phyloP scores from a whole-genome alignment of 2,329 filamentous ascomycete genomes.

The Paecilomyces fulvus region DNA sequence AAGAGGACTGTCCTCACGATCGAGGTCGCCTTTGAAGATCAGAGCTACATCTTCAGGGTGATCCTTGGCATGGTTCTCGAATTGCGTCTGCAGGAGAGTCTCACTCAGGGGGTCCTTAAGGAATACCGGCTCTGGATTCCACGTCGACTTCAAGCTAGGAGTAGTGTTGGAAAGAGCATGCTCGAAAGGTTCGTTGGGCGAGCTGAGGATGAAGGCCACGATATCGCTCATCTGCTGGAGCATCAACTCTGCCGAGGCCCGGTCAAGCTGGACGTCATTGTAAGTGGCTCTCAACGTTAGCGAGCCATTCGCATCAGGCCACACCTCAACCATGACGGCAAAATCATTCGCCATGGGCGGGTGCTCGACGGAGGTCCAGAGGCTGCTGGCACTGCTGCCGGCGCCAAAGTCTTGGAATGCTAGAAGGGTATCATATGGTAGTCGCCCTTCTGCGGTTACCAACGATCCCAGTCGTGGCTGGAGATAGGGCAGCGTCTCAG shows the following conservation, averaged over 20 bases:
- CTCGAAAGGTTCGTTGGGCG: conserved; percentile 14
- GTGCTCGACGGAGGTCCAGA: conserved; percentile 13
- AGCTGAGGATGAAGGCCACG: conserved; percentile 15
- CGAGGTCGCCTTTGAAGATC: conserved; percentile 20
- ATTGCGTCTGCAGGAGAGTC: conserved; percentile 17
- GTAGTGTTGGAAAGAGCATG: conserved; percentile 8
- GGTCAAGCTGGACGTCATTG: conserved; percentile 16
- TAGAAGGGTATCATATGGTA: conserved; percentile 29
- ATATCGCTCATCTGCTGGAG: conserved; percentile 18
- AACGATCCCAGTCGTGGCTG: conserved; percentile 17
- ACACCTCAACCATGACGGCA: conserved; percentile 24
- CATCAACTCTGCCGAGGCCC: conserved; percentile 15
- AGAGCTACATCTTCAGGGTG: conserved; percentile 19
- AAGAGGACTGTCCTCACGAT: conserved; percentile 7
- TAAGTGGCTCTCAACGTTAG: conserved; percentile 21
- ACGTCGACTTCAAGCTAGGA: conserved; percentile 11
- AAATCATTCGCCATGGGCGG: conserved; percentile 24
- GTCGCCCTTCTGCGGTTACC: conserved; percentile 12
- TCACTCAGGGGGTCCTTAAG: conserved; percentile 7
- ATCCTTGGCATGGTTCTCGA: conserved; percentile 17
- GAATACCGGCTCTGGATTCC: conserved; percentile 9
- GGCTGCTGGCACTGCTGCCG: conserved; percentile 5
- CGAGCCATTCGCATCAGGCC: conserved; percentile 14
- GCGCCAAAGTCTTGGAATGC: conserved; percentile 26
- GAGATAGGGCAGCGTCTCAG: conserved; percentile 13